phyloP scores from a whole-genome alignment of 345 rosid species.

The Eucalyptus coolabah region DNA sequence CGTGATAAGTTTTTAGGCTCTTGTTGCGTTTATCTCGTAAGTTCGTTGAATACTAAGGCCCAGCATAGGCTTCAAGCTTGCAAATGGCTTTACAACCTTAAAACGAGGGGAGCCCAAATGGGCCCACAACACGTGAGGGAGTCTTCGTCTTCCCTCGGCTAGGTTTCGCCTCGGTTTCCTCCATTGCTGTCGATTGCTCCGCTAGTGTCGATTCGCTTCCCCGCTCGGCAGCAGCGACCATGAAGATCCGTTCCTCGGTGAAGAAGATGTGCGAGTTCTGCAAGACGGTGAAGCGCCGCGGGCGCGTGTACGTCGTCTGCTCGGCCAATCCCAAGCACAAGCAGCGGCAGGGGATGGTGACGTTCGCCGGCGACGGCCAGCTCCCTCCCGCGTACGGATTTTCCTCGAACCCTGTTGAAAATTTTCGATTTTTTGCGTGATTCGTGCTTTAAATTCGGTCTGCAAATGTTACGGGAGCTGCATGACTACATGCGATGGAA shows the following conservation, averaged over 20 bases:
- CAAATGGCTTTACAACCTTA: background rate
- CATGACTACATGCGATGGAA: background rate
- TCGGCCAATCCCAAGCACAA: conserved; percentile 85
- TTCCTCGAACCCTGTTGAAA: background rate
- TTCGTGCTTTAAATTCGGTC: background rate
- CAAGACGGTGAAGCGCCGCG: conserved; percentile 75
- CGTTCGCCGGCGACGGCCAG: conserved; percentile 38
- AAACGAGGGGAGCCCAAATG: background rate
- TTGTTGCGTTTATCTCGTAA: rapidly evolving
- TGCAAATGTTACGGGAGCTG: background rate
- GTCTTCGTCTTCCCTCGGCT: background rate
- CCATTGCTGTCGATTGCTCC: background rate
- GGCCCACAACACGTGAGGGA: background rate
- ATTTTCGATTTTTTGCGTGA: background rate
- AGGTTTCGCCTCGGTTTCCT: background rate
- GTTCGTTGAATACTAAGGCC: background rate
- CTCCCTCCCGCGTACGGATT: conserved; percentile 27
- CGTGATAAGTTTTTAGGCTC: rapidly evolving
- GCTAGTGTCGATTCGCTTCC: background rate
- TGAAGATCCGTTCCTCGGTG: conserved; percentile 98
- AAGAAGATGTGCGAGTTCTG: conserved; percentile 99
- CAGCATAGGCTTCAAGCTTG: background rate
- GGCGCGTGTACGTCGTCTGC: conserved; percentile 76
- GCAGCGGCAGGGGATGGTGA: conserved; percentile 75
- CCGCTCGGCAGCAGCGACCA: conserved; percentile 7